Conservation (phyloP, 2,329 filamentous ascomycete genomes). For the Cryphonectria japonica region DNA sequence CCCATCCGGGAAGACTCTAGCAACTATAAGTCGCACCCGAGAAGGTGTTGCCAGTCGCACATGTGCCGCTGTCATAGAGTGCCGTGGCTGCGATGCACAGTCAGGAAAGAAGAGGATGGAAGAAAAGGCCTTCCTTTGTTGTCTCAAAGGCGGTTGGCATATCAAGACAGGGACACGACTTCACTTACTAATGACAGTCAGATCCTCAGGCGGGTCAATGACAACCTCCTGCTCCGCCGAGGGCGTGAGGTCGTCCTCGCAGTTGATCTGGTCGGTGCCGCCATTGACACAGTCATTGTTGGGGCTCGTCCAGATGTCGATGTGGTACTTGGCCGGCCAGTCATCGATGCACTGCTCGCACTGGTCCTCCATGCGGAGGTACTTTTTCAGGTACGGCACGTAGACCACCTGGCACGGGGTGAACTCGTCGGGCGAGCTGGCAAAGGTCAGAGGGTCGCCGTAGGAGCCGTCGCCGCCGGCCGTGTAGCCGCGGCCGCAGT, state of each 20-base stretch:
- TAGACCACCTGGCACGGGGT: slow-evolving; percentile 49
- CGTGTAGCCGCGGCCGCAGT: slow-evolving; percentile 40
- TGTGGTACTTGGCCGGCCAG: slow-evolving; percentile 31
- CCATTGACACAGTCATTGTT: slow-evolving; percentile 34
- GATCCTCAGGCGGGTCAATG: slow-evolving; percentile 35
- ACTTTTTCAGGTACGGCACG: slow-evolving; percentile 48
- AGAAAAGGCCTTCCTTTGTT: background rate
- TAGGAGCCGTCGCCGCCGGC: slow-evolving; percentile 49
- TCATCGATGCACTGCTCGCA: slow-evolving; percentile 31
- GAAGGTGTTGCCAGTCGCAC: slow-evolving; percentile 3
- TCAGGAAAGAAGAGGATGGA: background rate
- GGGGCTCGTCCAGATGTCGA: slow-evolving; percentile 46
- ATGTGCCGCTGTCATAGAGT: background rate
- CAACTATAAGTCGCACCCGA: background rate
- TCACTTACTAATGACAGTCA: slow-evolving; percentile 34
- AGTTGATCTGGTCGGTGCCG: slow-evolving; percentile 40
- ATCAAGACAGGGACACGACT: background rate
- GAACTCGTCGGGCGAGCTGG: slow-evolving; percentile 46
- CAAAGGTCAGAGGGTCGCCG: slow-evolving; percentile 47
- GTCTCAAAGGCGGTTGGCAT: too few species aligned
- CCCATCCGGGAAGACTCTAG: background rate
- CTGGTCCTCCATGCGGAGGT: slow-evolving; percentile 40
- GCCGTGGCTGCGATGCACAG: background rate
- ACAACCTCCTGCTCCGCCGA: slow-evolving; percentile 37
- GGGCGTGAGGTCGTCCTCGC: slow-evolving; percentile 42